Conservation (phyloP, 768 basidiomycete species). For the Lactarius psammicola region DNA sequence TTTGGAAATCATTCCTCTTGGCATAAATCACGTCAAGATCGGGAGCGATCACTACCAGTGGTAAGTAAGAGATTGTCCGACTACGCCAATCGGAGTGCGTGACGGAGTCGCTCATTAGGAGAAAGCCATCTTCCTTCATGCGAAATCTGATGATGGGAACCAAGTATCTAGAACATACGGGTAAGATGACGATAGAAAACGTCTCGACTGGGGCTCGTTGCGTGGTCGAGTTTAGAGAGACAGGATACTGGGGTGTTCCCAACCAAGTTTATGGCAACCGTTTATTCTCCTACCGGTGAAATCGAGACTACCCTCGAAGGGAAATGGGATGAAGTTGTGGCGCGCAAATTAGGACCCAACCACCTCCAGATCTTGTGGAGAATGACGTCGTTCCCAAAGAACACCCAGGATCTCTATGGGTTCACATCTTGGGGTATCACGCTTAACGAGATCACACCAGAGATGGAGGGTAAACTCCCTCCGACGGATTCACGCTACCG, state of each 20-base stretch:
- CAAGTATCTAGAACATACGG: conserved; percentile 85
- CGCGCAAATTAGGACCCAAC: conserved; percentile 62
- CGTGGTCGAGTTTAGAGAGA: conserved; percentile 81
- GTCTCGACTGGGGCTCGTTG: conserved; percentile 53
- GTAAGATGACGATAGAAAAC: conserved; percentile 75
- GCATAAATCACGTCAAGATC: conserved; percentile 64
- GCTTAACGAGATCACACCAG: conserved; percentile 74
- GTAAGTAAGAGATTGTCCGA: conserved; percentile 39
- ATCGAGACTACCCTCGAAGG: conserved; percentile 70
- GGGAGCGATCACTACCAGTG: conserved; percentile 69
- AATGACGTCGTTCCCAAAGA: conserved; percentile 67
- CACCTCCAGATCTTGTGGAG: conserved; percentile 80
- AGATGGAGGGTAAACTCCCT: conserved; percentile 62
- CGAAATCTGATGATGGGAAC: conserved; percentile 87
- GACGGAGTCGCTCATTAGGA: conserved; percentile 48
- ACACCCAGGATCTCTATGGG: conserved; percentile 72
- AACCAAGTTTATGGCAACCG: conserved; percentile 67
- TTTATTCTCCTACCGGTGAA: conserved; percentile 54
- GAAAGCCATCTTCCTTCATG: conserved; percentile 84
- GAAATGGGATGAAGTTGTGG: conserved; percentile 84
- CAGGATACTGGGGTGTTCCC: conserved; percentile 77
- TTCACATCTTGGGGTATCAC: conserved; percentile 79
- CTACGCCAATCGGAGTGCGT: not conserved
- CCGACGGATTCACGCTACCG: conserved; percentile 80
- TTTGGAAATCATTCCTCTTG: conserved; percentile 80